Base-by-base conservation (phyloP, 2,329 filamentous ascomycete species). In the Hymenoscyphus repandus region DNA sequence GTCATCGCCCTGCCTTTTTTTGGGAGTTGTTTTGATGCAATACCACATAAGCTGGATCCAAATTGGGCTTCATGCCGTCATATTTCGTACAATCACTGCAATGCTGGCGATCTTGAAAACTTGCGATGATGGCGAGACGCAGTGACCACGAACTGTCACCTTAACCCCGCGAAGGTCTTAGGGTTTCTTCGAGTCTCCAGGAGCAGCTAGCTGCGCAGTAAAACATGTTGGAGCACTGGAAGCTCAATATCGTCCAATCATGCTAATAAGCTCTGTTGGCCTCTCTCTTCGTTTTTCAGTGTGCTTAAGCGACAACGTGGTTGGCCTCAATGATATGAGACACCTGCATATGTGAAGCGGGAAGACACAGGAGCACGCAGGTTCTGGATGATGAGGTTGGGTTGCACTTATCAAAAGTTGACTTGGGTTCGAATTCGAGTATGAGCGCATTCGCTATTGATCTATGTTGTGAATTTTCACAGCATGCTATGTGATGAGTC, bases 301-400 rank as follows among this genome's bases (percentile, higher is more conserved):
- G 34, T 59, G 53, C 55, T 56, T 58, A 53, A 54, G 47, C 57
- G 60, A 63, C 51, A 64, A 61, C 57, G 58, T 65, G 61, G 59
- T 61, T 62, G 58, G 56, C 45, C 47, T 58, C 51, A 55, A 58
- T 54, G 32, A 42, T 45, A 49, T 53, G 45, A 59, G 45, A 56
- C 50, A 49, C 44, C 22, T 49, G 57, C 58, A 58, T 62, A 54
- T 51, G 52, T 36, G 47, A 37, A 46, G 38, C 61, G 63, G 63
- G 37, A 47, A 13, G 36, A 15, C 58, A 57, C 63, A 64, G 40
- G 22, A 56, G 53, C 40, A 54, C 48, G 45, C 52, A 44, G 53
- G 58, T 54, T 50, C 53, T 22, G 45, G 22, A 27, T 27, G 22
- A 27, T 27, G 22, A 27, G n/a, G 22, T 27, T 27, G 22, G 22